Base-by-base conservation (phyloP, 768 basidiomycete genomes). In the Hypsizygus marmoreus region DNA sequence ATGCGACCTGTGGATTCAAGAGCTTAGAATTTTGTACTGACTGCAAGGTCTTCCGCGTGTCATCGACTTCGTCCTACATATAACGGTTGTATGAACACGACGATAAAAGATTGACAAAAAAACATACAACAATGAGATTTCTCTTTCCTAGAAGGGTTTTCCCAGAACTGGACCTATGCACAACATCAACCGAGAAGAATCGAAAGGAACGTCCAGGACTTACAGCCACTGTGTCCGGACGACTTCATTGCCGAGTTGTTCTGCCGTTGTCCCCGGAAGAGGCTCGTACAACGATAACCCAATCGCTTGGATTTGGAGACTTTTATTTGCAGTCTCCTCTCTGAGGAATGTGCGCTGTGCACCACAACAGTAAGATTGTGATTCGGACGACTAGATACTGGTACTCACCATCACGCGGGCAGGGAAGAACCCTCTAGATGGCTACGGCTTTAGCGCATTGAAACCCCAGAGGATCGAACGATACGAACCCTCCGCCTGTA, bases 181-280 rank as follows among this genome's bases (percentile, higher is more conserved):
- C 17, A 42, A 17, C 28, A 13, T 25, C 49, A 13, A 29, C 24
- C 37, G 33, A 25, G 24, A 30, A 39, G 34, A 28, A 53, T 34
- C 13, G 43, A 46, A 32, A 17, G 26, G 29, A 40, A 33, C 35
- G 19, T 42, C 40, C 36, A 30, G 46, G 29, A 38, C 23, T 26
- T 26, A 90, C 88, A 98, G 73, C 97, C 97, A 99, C 67, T 99
- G 97, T 12, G 95, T 99, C 43, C 95, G 80, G 56, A 97, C 74
- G 53, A 99, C 91, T 63, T 97, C 86, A 48, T 72, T 77, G 38
- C 90, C 90, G 40, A 93, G 77, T 62, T 85, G 80, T 55, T 92
- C 82, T 22, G 67, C 81, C 1, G 82, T 82, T 3, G 81, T 79
- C 13, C 85, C 91, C 4, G 84, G 84, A 13, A 98, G 74, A 20